These are phyloP conservation scores for Camelina hispida DNA, from an alignment of 345 rosid species.

Conservation along the genomic window DNA sequence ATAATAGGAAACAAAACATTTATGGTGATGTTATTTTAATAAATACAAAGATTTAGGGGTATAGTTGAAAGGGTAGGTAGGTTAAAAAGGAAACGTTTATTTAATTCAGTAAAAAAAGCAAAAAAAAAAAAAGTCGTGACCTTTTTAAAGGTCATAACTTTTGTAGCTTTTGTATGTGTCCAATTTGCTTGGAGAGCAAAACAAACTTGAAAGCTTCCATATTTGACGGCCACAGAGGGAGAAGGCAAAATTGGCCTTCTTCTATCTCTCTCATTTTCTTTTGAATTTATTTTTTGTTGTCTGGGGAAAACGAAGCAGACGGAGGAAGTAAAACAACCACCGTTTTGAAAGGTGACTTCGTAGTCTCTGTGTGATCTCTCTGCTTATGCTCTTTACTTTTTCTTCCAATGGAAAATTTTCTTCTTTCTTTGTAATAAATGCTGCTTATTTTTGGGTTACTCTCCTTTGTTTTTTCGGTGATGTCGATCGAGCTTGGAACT, in stretches of 20 bases:
- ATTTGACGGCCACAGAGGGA: conserved; percentile 46
- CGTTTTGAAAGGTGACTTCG: conserved; percentile 42
- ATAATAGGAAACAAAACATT: neutral
- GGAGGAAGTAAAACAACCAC: conserved; percentile 38
- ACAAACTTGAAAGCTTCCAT: conserved; percentile 34
- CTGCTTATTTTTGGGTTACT: conserved; percentile 11
- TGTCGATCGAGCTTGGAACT: neutral
- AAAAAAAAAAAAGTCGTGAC: conserved; percentile 34
- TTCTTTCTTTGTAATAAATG: conserved; percentile 16
- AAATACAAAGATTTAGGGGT: conserved; percentile 19
- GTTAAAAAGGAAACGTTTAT: neutral
- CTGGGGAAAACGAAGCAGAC: conserved; percentile 19
- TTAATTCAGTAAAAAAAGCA: conserved; percentile 1
- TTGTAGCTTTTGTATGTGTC: neutral
- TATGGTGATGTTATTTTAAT: neutral
- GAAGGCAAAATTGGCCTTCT: conserved; percentile 32
- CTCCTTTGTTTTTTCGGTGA: neutral
- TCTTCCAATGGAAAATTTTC: neutral
- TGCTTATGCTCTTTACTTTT: conserved; percentile 25
- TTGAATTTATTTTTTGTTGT: neutral
- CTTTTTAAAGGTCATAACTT: conserved; percentile 38
- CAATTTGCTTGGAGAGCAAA: conserved; percentile 44
- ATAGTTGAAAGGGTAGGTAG: conserved; percentile 15
- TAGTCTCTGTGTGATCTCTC: conserved; percentile 35
- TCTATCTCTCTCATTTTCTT: neutral